phyloP scores from a whole-genome alignment of 768 basidiomycete genomes.

The Psilocybe cubensis region DNA sequence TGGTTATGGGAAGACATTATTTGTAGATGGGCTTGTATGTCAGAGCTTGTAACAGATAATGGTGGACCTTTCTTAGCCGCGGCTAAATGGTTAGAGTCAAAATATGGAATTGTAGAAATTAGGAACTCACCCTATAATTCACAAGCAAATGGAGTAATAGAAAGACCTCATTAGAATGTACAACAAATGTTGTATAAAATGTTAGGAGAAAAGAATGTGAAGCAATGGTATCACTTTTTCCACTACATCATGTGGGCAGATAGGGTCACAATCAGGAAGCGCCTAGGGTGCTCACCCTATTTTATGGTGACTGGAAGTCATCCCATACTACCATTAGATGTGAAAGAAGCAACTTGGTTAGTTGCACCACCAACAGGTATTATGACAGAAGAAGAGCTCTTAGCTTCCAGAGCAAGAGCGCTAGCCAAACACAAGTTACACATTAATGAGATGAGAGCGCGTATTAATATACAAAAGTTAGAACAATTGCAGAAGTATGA shows the following conservation, averaged over 20 bases:
- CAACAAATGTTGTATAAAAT: slow-evolving; percentile 17
- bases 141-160: slow-evolving; percentile 22
- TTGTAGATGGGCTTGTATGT: slow-evolving; percentile 42
- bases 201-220: not conserved
- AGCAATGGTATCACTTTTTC: slow-evolving; percentile 19
- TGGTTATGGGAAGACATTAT: slow-evolving; percentile 35
- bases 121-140: slow-evolving; percentile 21
- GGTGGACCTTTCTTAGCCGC: slow-evolving; percentile 22
- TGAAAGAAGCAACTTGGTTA: slow-evolving; percentile 28
- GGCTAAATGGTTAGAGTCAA: slow-evolving; percentile 18
- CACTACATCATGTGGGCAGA: slow-evolving; percentile 37
- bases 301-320: slow-evolving; percentile 31
- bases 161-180: slow-evolving; percentile 24
- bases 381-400: slow-evolving; percentile 18
- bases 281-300: slow-evolving; percentile 29
- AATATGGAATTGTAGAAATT: slow-evolving; percentile 24
- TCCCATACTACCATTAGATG: slow-evolving; percentile 28
- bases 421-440: slow-evolving; percentile 21
- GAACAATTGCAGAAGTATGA: not conserved
- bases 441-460: slow-evolving; percentile 17
- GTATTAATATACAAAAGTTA: slow-evolving; percentile 4
- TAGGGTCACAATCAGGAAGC: slow-evolving; percentile 21
- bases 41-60: slow-evolving; percentile 37
- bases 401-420: slow-evolving; percentile 18
- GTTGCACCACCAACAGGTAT: slow-evolving; percentile 15